Evolutionary conservation across 768 basidiomycete species (phyloP).

Genomic region (Hydnum rufescens): DNA sequence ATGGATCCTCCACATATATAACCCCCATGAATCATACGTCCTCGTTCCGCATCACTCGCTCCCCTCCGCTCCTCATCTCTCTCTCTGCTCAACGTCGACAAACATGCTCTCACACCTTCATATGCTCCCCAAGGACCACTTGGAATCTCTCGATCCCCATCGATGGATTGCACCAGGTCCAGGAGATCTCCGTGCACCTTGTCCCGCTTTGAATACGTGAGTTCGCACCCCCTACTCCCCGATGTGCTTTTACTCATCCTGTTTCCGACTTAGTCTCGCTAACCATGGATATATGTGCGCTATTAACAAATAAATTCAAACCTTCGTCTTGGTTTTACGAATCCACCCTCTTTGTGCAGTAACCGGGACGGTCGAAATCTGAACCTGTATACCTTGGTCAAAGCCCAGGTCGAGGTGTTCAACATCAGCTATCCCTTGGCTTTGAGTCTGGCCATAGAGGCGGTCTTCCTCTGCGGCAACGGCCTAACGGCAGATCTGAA

Average conservation of each 20-base stretch:
- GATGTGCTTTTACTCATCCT: no score
- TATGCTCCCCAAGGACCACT: not conserved
- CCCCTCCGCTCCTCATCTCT: not conserved
- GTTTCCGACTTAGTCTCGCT: not conserved
- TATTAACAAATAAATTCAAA: not conserved
- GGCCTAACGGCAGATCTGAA: not conserved
- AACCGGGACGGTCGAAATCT: not conserved
- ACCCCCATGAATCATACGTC: no score
- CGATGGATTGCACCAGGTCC: not conserved
- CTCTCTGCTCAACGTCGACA: not conserved
- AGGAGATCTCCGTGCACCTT: not conserved
- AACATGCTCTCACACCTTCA: not conserved
- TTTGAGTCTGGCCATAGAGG: not conserved
- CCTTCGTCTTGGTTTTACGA: not conserved
- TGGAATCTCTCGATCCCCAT: not conserved
- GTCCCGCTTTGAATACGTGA: slow-evolving; percentile 1
- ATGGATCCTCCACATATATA: no score
- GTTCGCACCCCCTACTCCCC: not conserved
- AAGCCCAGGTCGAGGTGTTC: not conserved
- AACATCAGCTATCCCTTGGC: not conserved
- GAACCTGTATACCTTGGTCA: not conserved
- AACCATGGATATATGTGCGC: slow-evolving; percentile 1
- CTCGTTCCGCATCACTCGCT: no score
- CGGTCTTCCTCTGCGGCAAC: slow-evolving; percentile 1
- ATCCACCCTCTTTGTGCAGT: not conserved